A percentile compares a stretch with the other conserved stretches of the same genome.
Conservation (phyloP, 2,329 filamentous ascomycete genomes). For the Penicillium janthinellum region DNA sequence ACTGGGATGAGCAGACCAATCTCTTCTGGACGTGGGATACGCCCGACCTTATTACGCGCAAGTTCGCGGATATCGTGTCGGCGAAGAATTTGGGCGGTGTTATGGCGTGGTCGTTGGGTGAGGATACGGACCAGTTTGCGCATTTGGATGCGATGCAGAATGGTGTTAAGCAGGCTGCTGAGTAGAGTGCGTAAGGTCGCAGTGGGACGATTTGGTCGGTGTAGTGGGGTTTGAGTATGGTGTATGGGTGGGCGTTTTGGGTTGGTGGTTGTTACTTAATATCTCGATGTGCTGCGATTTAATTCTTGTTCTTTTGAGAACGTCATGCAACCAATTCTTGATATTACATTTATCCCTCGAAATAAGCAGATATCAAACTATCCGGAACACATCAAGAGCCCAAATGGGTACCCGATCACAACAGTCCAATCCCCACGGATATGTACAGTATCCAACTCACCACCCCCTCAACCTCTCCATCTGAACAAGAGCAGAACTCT, state of each 20-base stretch:
- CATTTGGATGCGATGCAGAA: conserved; percentile 50
- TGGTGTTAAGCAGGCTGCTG: conserved; percentile 23
- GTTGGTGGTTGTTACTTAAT: neutral
- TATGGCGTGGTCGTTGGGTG: conserved; percentile 74
- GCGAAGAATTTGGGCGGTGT: conserved; percentile 65
- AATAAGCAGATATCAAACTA: neutral
- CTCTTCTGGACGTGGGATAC: conserved; percentile 78
- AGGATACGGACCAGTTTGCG: conserved; percentile 56
- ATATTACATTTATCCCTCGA: too few species aligned
- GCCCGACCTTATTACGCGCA: conserved; percentile 59
- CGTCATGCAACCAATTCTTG: too few species aligned
- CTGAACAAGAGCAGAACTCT: too few species aligned
- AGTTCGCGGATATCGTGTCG: conserved; percentile 63
- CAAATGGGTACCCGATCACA: too few species aligned
- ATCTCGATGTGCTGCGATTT: neutral
- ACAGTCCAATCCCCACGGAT: too few species aligned
- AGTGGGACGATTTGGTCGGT: too few species aligned
- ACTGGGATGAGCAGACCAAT: conserved; percentile 61
- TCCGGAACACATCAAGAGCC: neutral
- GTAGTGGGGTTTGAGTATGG: too few species aligned
- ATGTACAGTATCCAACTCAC: too few species aligned
- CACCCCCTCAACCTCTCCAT: too few species aligned
- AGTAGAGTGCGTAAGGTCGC: neutral
- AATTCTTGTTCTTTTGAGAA: too few species aligned
- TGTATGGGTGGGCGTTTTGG: neutral